Conservation (phyloP, 306 rosid species). For the Styphnolobium japonicum region DNA sequence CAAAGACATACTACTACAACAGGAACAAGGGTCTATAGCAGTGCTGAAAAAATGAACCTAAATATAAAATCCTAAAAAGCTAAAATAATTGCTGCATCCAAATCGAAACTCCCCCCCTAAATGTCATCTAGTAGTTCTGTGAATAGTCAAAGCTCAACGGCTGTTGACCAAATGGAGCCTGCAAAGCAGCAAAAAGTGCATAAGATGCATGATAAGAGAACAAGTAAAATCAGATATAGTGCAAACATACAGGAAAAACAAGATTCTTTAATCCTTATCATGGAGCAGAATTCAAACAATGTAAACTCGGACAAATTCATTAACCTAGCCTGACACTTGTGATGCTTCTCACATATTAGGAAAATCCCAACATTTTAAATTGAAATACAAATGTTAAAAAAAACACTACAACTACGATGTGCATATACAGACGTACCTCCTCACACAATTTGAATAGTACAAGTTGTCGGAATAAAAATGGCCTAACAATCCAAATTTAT, state of each 20-base stretch:
- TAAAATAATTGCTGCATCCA: constrained; percentile 40
- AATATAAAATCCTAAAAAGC: constrained; percentile 24
- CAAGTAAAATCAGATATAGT: neutral
- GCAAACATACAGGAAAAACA: neutral
- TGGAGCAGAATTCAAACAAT: neutral
- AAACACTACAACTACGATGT: neutral
- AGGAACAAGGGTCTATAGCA: constrained; percentile 39
- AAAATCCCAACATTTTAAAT: neutral
- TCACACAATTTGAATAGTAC: neutral
- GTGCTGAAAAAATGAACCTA: constrained; percentile 32
- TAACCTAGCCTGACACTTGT: neutral
- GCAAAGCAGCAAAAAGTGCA: constrained; percentile 26
- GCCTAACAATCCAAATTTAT: neutral
- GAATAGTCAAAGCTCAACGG: constrained; percentile 87
- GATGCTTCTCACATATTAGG: neutral
- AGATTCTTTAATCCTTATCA: neutral
- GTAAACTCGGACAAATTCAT: neutral
- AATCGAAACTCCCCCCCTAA: constrained; percentile 28
- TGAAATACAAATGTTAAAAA: neutral
- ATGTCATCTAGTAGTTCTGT: constrained; percentile 56
- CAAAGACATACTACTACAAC: constrained; percentile 30
- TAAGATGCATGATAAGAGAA: neutral
- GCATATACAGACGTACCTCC: neutral
- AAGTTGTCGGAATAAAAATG: neutral
- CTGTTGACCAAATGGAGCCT: constrained; percentile 94